These are phyloP conservation scores for Fusarium paranaense DNA, from an alignment of 2,329 filamentous ascomycete genomes.

Conservation along the genomic window DNA sequence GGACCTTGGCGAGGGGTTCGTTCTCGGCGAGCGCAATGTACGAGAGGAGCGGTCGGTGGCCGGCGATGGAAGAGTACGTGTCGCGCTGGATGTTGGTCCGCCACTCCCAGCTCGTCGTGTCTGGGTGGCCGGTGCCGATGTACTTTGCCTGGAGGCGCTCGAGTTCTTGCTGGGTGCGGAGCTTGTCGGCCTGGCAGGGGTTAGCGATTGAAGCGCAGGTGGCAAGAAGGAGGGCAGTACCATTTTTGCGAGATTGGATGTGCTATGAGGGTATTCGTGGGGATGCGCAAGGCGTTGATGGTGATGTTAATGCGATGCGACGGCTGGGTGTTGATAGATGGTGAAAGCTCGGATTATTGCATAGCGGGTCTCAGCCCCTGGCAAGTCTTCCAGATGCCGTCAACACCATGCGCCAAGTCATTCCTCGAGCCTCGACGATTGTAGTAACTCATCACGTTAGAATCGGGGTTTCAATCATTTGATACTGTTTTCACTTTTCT, in stretches of 20 bases:
- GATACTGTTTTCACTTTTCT: not conserved
- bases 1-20: constrained; percentile 82
- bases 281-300: not conserved
- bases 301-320: not conserved
- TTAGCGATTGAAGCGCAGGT: constrained; percentile 1
- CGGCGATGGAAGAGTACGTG: constrained; percentile 88
- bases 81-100: constrained; percentile 95
- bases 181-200: constrained; percentile 85
- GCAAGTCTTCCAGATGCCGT: not conserved
- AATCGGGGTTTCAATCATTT: not conserved
- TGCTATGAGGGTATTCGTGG: not conserved
- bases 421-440: not conserved
- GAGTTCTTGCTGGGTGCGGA: constrained; percentile 96
- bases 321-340: not conserved
- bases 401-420: not conserved
- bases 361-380: not conserved
- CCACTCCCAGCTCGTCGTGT: constrained; percentile 98
- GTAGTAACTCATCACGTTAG: not conserved
- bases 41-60: constrained; percentile 87
- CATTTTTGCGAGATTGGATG: constrained; percentile 35
- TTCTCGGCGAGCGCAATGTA: constrained; percentile 94
- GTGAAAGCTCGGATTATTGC: not conserved
- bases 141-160: constrained; percentile 96
- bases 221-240: constrained; percentile 12
- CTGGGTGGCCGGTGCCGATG: constrained; percentile 94